Percentiles rank a stretch among this genome's conserved stretches.
These are phyloP conservation scores for Encephalitozoon hellem DNA, from an alignment of 371 early-diverging fungal genomes.

Conservation along the genomic window DNA sequence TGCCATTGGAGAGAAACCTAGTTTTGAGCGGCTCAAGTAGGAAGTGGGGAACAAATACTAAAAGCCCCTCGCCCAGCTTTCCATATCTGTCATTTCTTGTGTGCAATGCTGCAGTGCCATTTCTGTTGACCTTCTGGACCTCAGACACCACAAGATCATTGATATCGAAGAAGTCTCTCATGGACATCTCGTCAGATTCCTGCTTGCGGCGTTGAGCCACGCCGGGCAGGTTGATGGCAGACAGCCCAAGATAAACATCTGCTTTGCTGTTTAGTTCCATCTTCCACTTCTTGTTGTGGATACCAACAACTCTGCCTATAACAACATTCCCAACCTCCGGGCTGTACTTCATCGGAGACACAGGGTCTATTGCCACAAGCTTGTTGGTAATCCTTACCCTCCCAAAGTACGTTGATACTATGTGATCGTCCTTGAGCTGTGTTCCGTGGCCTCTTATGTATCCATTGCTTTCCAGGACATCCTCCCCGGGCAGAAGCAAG, in stretches of 20 bases:
- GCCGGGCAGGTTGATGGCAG: slow-evolving; percentile 86
- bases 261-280: slow-evolving; percentile 79
- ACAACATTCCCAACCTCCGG: slow-evolving; percentile 95
- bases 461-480: slow-evolving; percentile 37
- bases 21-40: slow-evolving; percentile 23
- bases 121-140: slow-evolving; percentile 76
- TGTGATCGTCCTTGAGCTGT: slow-evolving; percentile 63
- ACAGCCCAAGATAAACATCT: slow-evolving; percentile 76
- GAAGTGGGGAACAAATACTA: slow-evolving; percentile 34
- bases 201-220: slow-evolving; percentile 88
- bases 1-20: slow-evolving; percentile 59
- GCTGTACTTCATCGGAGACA: slow-evolving; percentile 66
- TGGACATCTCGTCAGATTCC: slow-evolving; percentile 91
- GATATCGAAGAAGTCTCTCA: slow-evolving; percentile 83
- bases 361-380: slow-evolving; percentile 77
- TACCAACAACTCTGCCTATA: slow-evolving; percentile 83
- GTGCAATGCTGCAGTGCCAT: slow-evolving; percentile 79
- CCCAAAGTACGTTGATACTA: slow-evolving; percentile 75
- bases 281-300: slow-evolving; percentile 81
- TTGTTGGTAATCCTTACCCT: slow-evolving; percentile 83
- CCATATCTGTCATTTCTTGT: slow-evolving; percentile 88
- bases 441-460: slow-evolving; percentile 82
- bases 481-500: slow-evolving; percentile 56
- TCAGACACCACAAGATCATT: slow-evolving; percentile 91
- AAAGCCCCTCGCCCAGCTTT: slow-evolving; percentile 64